These are phyloP conservation scores for Nissolia schottii DNA, from an alignment of 306 rosid genomes.

Conservation along the genomic window DNA sequence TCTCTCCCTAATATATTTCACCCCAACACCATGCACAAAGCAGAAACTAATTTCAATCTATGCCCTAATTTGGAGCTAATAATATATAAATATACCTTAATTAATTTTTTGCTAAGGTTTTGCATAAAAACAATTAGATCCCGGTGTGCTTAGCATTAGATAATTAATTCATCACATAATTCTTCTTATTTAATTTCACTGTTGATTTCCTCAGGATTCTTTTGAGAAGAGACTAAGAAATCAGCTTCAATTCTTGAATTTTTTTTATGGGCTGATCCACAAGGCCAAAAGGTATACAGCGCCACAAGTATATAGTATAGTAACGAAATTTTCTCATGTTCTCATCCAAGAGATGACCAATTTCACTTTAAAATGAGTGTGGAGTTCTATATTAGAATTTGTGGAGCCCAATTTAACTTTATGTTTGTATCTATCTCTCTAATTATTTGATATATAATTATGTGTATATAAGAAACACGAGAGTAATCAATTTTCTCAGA, in stretches of 20 bases:
- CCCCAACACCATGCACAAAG: not conserved
- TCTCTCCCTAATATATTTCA: constrained; percentile 8
- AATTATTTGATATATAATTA: no score
- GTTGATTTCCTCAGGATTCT: constrained; percentile 16
- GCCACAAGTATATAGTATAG: no score
- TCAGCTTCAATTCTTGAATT: constrained; percentile 16
- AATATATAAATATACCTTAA: not conserved
- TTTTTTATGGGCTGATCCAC: constrained; percentile 37
- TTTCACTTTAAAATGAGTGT: not conserved
- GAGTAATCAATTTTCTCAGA: no score
- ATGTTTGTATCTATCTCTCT: not conserved
- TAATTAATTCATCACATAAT: not conserved
- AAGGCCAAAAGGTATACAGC: constrained; percentile 24
- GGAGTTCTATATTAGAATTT: not conserved
- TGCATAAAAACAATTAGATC: not conserved
- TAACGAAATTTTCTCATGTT: not conserved
- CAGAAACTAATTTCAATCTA: not conserved
- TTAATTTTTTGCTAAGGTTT: not conserved
- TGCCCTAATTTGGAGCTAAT: not conserved
- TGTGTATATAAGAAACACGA: no score
- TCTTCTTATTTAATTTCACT: constrained; percentile 6
- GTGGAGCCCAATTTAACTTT: not conserved
- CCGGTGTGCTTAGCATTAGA: not conserved
- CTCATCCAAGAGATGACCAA: not conserved
- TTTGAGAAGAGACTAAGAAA: not conserved